Evolutionary conservation across 441 rosid genomes (phyloP), one percentile per base, ranked within the genome.

Genomic region (Gossypium schwendimanii): DNA sequence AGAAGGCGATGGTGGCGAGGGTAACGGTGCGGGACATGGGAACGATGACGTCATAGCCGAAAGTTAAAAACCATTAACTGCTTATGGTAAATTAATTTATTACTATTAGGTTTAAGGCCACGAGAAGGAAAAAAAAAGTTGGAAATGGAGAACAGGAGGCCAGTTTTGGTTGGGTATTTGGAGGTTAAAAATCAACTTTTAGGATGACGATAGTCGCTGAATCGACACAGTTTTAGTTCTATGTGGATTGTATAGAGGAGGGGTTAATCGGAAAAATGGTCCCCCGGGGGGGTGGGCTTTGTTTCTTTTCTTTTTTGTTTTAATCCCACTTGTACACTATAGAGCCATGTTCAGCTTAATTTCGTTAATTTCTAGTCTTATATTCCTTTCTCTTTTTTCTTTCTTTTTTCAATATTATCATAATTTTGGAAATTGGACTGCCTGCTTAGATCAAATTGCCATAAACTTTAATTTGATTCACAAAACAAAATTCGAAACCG

Each of bases 1-100:
- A 36, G 92, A 84, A 26, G 87, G 83, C 0, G 87, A 58, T 1
- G 89, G 63, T 11, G 88, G 53, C 21, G 89, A 73, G 1, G 88
- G 60, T 2, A 85, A 78, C 78, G 87, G 76, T 11, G 79, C 77
- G 39, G 70, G 70, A 65, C 24, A 73, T 24, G 76, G 17, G 3
- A 79, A 80, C 66, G 86, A 75, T 18, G 81, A 73, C 50, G 79
- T 62, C 28, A 74, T 85, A 76, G 84, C 70, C 2, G 87, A 82
- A 57, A 84, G 85, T 73, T 82, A 68, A 54, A 24, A 17, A 72
- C 69, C 9, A 45, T 60, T 31, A 61, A 73, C 63, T 69, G 70
- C 76, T 11, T 50, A 59, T 45, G 39, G 70, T 74, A 52, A 52
- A 54, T 47, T 21, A 36, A 14, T 71, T 23, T 3, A 2, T 52